Evolutionary conservation across 495 filamentous ascomycete genomes (phyloP).

Genomic region (Tuber microsphaerosporum): DNA sequence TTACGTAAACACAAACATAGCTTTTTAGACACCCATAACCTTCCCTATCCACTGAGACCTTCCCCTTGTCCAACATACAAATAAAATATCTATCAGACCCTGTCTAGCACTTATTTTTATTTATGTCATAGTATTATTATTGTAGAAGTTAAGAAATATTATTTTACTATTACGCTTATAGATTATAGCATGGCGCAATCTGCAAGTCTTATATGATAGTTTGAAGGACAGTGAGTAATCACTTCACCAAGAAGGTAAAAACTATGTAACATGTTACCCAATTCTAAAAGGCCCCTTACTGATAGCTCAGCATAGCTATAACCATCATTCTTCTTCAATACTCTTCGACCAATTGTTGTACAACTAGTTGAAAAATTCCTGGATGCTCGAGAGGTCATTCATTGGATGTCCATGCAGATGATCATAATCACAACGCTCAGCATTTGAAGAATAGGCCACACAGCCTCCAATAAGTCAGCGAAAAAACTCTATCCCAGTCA

Average conservation of each 20-base stretch:
- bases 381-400: neutral
- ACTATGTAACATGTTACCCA: neutral
- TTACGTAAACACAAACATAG: neutral
- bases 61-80: neutral
- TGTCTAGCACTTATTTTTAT: neutral
- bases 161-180: neutral
- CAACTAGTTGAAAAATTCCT: neutral
- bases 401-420: neutral
- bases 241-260: neutral
- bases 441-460: neutral
- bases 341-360: neutral
- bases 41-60: neutral
- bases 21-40: neutral
- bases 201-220: neutral
- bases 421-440: neutral
- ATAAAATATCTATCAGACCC: neutral
- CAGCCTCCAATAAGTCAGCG: neutral
- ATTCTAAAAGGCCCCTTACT: neutral
- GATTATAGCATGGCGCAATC: neutral
- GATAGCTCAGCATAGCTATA: neutral
- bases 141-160: neutral
- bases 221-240: neutral
- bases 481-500: neutral
- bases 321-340: neutral
- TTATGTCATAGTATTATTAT: neutral